phyloP scores from a whole-genome alignment of 495 filamentous ascomycete species.

The Trichocladium uniseriatum region DNA sequence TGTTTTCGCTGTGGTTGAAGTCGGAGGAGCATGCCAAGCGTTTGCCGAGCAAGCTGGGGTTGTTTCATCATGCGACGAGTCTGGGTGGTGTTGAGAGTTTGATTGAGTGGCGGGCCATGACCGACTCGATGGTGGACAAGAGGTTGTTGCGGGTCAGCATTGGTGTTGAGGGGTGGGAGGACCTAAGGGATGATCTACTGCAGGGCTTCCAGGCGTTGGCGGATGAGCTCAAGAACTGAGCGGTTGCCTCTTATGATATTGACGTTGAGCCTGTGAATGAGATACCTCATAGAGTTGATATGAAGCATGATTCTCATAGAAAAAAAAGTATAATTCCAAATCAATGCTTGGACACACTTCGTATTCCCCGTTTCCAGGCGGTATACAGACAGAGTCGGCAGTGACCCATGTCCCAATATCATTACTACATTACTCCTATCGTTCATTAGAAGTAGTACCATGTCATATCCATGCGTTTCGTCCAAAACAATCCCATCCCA shows the following conservation, averaged over 20 bases:
- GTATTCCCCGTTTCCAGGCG: no score
- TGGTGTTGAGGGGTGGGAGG: constrained; percentile 80
- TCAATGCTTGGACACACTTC: no score
- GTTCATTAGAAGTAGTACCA: not conserved
- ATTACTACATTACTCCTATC: not conserved
- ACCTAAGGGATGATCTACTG: constrained; percentile 67
- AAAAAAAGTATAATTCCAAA: no score
- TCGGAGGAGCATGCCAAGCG: constrained; percentile 49
- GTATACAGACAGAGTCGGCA: no score
- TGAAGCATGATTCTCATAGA: no score
- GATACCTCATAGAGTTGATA: no score
- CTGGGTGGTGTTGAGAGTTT: constrained; percentile 89
- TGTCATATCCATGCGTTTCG: not conserved
- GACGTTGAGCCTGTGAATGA: no score
- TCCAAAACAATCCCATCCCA: not conserved
- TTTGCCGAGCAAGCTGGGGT: constrained; percentile 64
- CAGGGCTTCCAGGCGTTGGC: constrained; percentile 54
- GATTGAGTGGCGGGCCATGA: constrained; percentile 86
- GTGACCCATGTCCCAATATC: no score
- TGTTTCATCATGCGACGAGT: constrained; percentile 93
- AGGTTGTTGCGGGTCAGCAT: constrained; percentile 72
- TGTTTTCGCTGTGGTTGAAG: constrained; percentile 67
- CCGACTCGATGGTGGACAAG: constrained; percentile 62
- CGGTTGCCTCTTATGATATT: not conserved
- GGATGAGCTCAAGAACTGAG: constrained; percentile 20